Evolutionary conservation across 2,329 filamentous ascomycete species (phyloP).

Genomic region (Xylaria digitata): DNA sequence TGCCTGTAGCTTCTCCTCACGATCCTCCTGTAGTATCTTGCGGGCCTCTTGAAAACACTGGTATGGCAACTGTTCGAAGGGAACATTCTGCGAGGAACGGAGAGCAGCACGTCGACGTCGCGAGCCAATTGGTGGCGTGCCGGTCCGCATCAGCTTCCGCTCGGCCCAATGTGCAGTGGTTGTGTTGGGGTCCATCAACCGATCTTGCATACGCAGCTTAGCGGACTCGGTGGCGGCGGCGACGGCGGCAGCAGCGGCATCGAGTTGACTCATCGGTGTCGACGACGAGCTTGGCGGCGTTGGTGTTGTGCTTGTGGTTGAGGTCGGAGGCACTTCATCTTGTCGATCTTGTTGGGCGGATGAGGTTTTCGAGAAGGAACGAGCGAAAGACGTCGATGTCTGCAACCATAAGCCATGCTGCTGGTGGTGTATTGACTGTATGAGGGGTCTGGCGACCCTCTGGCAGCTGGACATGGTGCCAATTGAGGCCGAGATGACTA

Average conservation of each 20-base stretch:
- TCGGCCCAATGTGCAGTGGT: conserved; percentile 74
- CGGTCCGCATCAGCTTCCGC: conserved; percentile 73
- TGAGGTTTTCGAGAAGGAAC: conserved; percentile 53
- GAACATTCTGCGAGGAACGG: conserved; percentile 72
- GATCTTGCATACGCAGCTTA: conserved; percentile 50
- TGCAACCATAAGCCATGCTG: conserved; percentile 46
- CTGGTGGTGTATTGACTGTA: conserved; percentile 62
- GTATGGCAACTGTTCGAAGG: conserved; percentile 94
- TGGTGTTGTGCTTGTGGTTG: conserved; percentile 38
- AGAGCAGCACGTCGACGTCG: conserved; percentile 83
- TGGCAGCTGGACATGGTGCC: conserved; percentile 68
- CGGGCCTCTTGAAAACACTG: conserved; percentile 98
- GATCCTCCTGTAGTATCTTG: conserved; percentile 81
- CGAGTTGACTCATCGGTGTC: conserved; percentile 33
- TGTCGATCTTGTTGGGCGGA: conserved; percentile 38
- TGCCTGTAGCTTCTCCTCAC: conserved; percentile 80
- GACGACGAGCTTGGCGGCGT: conserved; percentile 41
- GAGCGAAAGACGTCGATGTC: conserved; percentile 49
- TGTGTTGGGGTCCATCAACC: conserved; percentile 73
- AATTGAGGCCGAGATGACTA: conserved; percentile 27
- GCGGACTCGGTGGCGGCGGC: conserved; percentile 20
- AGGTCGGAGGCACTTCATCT: conserved; percentile 49
- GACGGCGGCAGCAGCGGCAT: conserved; percentile 35
- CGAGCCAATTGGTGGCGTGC: conserved; percentile 81
- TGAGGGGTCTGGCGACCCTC: conserved; percentile 67